Percentiles rank a stretch among this genome's conserved stretches.
Conservation (phyloP, 2,329 filamentous ascomycete genomes). For the Neocucurbitaria cava region DNA sequence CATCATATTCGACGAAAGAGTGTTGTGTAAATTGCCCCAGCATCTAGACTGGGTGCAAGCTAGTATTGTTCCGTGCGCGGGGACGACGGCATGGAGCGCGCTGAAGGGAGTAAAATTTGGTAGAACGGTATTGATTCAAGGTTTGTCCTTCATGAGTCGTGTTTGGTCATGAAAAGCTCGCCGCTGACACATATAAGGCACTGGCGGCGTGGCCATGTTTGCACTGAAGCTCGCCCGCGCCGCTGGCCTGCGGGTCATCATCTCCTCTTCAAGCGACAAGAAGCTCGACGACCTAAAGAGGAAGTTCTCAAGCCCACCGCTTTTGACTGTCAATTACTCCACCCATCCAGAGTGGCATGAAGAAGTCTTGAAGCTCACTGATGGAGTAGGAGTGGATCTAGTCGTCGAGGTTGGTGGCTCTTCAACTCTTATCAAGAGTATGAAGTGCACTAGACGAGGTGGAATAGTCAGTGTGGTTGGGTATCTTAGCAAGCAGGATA, state of each 20-base stretch:
- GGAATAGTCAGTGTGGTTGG: slow-evolving; percentile 23
- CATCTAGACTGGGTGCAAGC: slow-evolving; percentile 19
- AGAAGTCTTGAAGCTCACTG: slow-evolving; percentile 56
- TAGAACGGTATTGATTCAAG: slow-evolving; percentile 6
- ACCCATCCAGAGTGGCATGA: slow-evolving; percentile 62
- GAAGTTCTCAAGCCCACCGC: neutral
- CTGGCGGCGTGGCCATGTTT: slow-evolving; percentile 48
- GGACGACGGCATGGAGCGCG: slow-evolving; percentile 26
- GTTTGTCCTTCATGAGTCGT: neutral
- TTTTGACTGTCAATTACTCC: slow-evolving; percentile 63
- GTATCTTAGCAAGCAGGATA: slow-evolving; percentile 11
- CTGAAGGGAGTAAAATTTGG: slow-evolving; percentile 11
- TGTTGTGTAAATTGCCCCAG: neutral
- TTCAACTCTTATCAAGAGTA: slow-evolving; percentile 7
- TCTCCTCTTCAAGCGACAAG: slow-evolving; percentile 26
- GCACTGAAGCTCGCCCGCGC: slow-evolving; percentile 24
- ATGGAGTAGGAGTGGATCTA: slow-evolving; percentile 49
- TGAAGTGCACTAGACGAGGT: slow-evolving; percentile 6
- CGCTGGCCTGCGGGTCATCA: slow-evolving; percentile 52
- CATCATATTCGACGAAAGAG: neutral
- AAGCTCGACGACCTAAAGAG: neutral
- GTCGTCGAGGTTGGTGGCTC: slow-evolving; percentile 49
- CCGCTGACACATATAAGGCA: slow-evolving; percentile 17
- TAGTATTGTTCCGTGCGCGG: slow-evolving; percentile 21
- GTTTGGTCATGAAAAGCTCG: neutral